Evolutionary conservation across 2,329 filamentous ascomycete species (phyloP).

Genomic region (Fusarium albosuccineum): DNA sequence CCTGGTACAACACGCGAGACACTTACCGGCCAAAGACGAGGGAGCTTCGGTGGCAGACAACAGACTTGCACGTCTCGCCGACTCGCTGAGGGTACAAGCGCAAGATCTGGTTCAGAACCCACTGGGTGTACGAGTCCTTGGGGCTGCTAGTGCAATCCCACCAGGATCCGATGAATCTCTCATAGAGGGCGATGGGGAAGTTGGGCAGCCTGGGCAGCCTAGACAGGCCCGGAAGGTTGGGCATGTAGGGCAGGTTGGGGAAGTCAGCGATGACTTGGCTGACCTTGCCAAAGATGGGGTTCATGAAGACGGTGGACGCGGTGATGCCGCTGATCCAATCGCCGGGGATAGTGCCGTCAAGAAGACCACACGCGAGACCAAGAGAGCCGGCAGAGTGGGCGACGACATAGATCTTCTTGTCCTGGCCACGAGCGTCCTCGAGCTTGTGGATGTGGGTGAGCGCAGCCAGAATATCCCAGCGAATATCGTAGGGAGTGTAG

Average conservation of each 20-base stretch:
- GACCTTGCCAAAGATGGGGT: slow-evolving; percentile 57
- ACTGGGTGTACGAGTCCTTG: slow-evolving; percentile 59
- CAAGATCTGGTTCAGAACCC: slow-evolving; percentile 66
- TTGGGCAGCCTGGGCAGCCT: not conserved
- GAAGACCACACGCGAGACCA: slow-evolving; percentile 67
- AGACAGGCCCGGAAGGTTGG: too few relatives aligned
- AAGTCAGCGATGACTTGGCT: slow-evolving; percentile 27
- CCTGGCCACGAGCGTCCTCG: slow-evolving; percentile 43
- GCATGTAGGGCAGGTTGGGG: slow-evolving; percentile 19
- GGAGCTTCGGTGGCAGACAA: slow-evolving; percentile 70
- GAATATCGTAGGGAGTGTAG: slow-evolving; percentile 71
- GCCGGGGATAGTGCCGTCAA: slow-evolving; percentile 71
- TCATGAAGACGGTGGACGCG: slow-evolving; percentile 73
- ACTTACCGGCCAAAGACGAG: slow-evolving; percentile 69
- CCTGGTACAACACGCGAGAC: too few relatives aligned
- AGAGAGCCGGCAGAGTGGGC: slow-evolving; percentile 74
- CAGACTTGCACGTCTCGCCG: slow-evolving; percentile 71
- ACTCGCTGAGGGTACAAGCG: slow-evolving; percentile 67
- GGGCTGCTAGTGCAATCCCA: slow-evolving; percentile 38
- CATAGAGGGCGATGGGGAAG: slow-evolving; percentile 27
- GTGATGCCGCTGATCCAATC: slow-evolving; percentile 70
- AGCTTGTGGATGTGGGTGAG: slow-evolving; percentile 63
- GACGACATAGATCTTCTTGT: slow-evolving; percentile 65
- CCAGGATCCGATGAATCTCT: slow-evolving; percentile 26
- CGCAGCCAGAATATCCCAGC: slow-evolving; percentile 69